A percentile compares a stretch with the other conserved stretches of the same genome.
phyloP scores from a whole-genome alignment of 2,329 filamentous ascomycete genomes.

The Colletotrichum somersetense region DNA sequence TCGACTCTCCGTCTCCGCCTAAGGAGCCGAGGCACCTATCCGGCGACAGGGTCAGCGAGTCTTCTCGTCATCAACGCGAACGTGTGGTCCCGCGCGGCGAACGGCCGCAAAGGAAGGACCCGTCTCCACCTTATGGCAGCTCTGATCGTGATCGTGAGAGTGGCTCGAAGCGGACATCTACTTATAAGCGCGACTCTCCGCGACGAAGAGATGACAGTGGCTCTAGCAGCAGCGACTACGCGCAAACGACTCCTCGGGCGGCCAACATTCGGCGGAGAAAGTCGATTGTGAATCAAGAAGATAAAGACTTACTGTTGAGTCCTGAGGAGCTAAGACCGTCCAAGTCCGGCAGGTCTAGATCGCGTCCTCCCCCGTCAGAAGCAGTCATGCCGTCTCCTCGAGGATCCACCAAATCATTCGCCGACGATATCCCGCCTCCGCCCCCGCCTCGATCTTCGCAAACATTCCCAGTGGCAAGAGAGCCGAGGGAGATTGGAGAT shows the following conservation, averaged over 20 bases:
- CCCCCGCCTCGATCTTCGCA: slow-evolving; percentile 46
- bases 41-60: slow-evolving; percentile 50
- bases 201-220: slow-evolving; percentile 52
- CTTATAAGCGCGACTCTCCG: slow-evolving; percentile 46
- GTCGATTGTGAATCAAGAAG: slow-evolving; percentile 54
- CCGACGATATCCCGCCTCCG: slow-evolving; percentile 35
- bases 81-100: slow-evolving; percentile 37
- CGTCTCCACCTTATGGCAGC: slow-evolving; percentile 48
- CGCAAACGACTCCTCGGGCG: slow-evolving; percentile 48
- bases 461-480: slow-evolving; percentile 48
- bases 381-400: slow-evolving; percentile 51
- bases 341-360: slow-evolving; percentile 47
- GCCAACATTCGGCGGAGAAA: slow-evolving; percentile 50
- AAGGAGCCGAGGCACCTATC: slow-evolving; percentile 49
- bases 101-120: slow-evolving; percentile 48
- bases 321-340: slow-evolving; percentile 44
- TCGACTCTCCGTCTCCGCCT: slow-evolving; percentile 45
- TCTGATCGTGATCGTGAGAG: slow-evolving; percentile 44
- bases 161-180: slow-evolving; percentile 47
- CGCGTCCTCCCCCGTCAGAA: slow-evolving; percentile 50
- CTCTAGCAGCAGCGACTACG: slow-evolving; percentile 56
- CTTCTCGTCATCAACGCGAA: slow-evolving; percentile 43
- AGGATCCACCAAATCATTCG: slow-evolving; percentile 37
- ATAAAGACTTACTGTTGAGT: slow-evolving; percentile 44
- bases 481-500: slow-evolving; percentile 32